Base-by-base conservation (phyloP, 1,284 basidiomycete species). In the Sanghuangporus weigelae region DNA sequence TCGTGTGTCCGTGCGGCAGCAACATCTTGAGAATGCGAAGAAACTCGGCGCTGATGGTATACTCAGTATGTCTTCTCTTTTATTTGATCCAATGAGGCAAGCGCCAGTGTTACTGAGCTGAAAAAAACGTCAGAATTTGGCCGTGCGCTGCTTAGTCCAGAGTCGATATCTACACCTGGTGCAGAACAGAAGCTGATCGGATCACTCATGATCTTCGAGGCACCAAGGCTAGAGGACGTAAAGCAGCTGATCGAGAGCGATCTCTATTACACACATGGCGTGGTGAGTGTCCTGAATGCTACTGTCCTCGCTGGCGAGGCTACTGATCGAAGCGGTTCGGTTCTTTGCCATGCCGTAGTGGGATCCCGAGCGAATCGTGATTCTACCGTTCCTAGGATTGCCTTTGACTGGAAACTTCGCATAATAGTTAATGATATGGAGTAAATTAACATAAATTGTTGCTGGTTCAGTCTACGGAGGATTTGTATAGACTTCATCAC, bases 211-310 rank as follows among this genome's bases (percentile, higher is more conserved):
- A 76, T 86, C 49, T 73, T 79, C 58, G 76, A 83, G 67, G 79
- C 79, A 5, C 75, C 78, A 61, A 81, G 71, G 6, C 68, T 85
- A 46, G 79, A 78, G 36, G 76, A 78, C n/a, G 83, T 78, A 42
- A 78, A 72, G 68, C 75, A 75, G 62, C 67, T 79, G 54, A 73
- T 85, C n/a, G 78, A 84, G 68, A 68, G 69, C 35, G 84, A 86
- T 67, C 68, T 84, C 4, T 86, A 85, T 68, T 84, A 81, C 72
- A 82, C 76, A 14, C 74, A 75, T 63, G 78, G 77, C 48, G 84
- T 86, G 53, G 84, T 85, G 67, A 75, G 83, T 79, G 14, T 62
- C 21, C 31, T 26, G 11, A 8, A n/a, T 19, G 7, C 16, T 19
- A n/a, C n/a, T 31, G 26, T 31, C 3, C 26, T 31, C 26, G 26